These are phyloP conservation scores for Vaccinium macrocarpon DNA, from an alignment of 148 eudicot species.

Conservation along the genomic window DNA sequence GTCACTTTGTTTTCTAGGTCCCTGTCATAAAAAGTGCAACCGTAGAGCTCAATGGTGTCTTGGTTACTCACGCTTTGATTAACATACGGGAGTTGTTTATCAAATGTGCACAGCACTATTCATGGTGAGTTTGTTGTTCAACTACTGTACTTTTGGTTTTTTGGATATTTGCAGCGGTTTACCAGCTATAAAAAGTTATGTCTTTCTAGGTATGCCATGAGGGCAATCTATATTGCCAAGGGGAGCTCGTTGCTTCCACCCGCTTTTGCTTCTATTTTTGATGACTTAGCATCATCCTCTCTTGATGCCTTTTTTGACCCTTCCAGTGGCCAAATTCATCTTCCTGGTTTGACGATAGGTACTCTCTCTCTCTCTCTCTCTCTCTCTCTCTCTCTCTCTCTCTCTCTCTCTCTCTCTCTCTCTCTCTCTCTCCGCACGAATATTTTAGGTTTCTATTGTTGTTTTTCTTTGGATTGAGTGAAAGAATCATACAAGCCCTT, in stretches of 20 bases:
- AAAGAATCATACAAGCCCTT: background rate
- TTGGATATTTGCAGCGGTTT: background rate
- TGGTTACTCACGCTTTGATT: conserved; percentile 93
- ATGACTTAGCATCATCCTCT: conserved; percentile 94
- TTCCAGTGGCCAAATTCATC: conserved; percentile 70
- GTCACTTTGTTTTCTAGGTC: conserved; percentile 41
- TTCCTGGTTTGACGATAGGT: conserved; percentile 94
- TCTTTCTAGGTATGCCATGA: conserved; percentile 80
- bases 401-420: background rate
- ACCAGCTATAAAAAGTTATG: conserved; percentile 12
- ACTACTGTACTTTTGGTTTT: conserved; percentile 4
- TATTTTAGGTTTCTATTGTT: background rate
- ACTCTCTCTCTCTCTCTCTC: conserved; percentile 9
- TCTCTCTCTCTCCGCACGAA: background rate
- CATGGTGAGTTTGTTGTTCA: conserved; percentile 57
- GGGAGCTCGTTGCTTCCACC: conserved; percentile 98
- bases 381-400: background rate
- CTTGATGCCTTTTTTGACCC: conserved; percentile 98
- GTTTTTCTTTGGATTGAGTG: background rate
- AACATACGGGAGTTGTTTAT: conserved; percentile 73
- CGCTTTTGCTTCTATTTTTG: conserved; percentile 89
- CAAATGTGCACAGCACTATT: conserved; percentile 93
- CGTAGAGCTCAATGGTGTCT: conserved; percentile 94
- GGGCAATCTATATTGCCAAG: conserved; percentile 95
- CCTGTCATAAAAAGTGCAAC: conserved; percentile 68